Conservation (phyloP, 805 yeast genomes). For the Pichia pseudocactophila region DNA sequence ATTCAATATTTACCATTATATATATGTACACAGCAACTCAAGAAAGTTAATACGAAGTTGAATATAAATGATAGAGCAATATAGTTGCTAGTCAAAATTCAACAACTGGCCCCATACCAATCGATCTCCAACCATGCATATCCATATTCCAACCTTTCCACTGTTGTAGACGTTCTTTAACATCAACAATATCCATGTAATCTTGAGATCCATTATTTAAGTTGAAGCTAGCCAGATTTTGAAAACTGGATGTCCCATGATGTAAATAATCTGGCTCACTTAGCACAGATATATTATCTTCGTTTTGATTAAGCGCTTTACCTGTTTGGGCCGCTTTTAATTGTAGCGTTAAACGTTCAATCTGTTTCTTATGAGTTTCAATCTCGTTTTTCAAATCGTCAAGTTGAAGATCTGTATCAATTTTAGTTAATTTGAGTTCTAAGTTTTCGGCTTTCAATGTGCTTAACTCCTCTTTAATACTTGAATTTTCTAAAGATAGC, state of each 20-base stretch:
- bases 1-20: too few species aligned
- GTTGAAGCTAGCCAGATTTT: conserved; percentile 18
- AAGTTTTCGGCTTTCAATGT: conserved; percentile 18
- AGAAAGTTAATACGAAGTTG: neutral
- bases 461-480: conserved; percentile 8
- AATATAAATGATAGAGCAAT: neutral
- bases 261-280: conserved; percentile 14
- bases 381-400: conserved; percentile 29
- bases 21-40: too few species aligned
- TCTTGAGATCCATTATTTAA: conserved; percentile 19
- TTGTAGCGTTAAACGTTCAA: conserved; percentile 10
- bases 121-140: conserved; percentile 73
- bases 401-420: conserved; percentile 31
- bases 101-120: conserved; percentile 56
- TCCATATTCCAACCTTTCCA: conserved; percentile 87
- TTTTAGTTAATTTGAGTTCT: conserved; percentile 20
- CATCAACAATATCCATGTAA: conserved; percentile 43
- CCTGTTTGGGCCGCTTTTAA: conserved; percentile 22
- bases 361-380: conserved; percentile 26
- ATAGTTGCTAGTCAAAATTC: conserved; percentile 20
- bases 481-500: conserved; percentile 25
- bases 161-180: conserved; percentile 48
- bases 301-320: conserved; percentile 25
- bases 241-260: conserved; percentile 17
- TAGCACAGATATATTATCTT: conserved; percentile 14